Conservation (phyloP, 2,329 filamentous ascomycete species). For the Aspergillus hortae region DNA sequence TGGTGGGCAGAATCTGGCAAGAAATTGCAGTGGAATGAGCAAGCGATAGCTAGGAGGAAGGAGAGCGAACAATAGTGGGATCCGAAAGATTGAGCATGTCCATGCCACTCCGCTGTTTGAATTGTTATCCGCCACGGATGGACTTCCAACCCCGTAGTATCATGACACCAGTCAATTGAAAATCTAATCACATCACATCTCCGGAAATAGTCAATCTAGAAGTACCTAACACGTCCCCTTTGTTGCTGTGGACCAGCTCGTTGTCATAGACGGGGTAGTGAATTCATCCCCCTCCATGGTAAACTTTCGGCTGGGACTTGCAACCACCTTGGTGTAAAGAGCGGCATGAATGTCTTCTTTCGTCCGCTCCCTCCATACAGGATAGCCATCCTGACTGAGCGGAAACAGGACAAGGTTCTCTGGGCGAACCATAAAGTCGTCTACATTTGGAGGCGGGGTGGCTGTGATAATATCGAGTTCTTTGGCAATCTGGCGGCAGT, state of each 20-base stretch:
- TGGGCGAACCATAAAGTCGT: conserved; percentile 45
- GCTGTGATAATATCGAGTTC: conserved; percentile 73
- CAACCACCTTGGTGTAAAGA: conserved; percentile 35
- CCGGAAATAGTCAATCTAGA: neutral
- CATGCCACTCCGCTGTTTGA: too few species aligned
- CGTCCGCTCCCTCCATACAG: conserved; percentile 48
- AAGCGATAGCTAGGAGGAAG: too few species aligned
- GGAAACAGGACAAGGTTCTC: conserved; percentile 38
- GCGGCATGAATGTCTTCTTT: conserved; percentile 46
- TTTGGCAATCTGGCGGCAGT: conserved; percentile 68
- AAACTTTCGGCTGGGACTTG: conserved; percentile 7
- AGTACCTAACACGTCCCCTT: neutral
- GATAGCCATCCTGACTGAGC: conserved; percentile 44
- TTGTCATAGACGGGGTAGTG: neutral
- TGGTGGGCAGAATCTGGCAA: too few species aligned
- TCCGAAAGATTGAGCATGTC: too few species aligned
- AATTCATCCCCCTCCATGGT: neutral
- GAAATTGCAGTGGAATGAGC: too few species aligned
- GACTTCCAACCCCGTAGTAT: too few species aligned
- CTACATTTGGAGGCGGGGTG: conserved; percentile 48
- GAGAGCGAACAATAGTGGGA: too few species aligned
- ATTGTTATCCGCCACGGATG: too few species aligned
- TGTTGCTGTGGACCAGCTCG: neutral
- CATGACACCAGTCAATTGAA: too few species aligned
- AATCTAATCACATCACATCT: neutral